These are phyloP conservation scores for Sporisorium graminicola DNA, from an alignment of 1,284 basidiomycete species.

Conservation along the genomic window DNA sequence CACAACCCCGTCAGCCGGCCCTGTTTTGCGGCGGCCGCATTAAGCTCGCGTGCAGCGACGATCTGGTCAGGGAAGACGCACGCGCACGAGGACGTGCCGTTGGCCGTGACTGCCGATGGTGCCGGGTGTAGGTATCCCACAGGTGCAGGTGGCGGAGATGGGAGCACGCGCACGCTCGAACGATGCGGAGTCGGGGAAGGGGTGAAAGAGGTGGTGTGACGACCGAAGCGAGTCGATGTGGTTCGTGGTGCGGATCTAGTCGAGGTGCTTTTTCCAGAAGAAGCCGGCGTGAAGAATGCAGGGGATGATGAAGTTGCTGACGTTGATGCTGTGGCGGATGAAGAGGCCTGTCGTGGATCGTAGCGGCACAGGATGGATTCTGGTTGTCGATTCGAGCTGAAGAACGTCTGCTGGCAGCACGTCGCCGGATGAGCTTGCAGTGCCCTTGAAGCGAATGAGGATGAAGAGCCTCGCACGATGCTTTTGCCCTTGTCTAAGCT, in stretches of 20 bases:
- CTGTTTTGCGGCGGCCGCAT: slow-evolving; percentile 38
- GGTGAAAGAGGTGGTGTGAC: slow-evolving; percentile 38
- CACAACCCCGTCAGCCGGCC: slow-evolving; percentile 59
- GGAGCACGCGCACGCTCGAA: slow-evolving; percentile 47
- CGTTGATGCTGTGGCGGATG: slow-evolving; percentile 19
- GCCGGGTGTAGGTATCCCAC: slow-evolving; percentile 35
- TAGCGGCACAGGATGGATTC: slow-evolving; percentile 65
- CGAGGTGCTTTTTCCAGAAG: slow-evolving; percentile 16
- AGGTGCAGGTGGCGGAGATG: slow-evolving; percentile 44
- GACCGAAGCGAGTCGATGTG: slow-evolving; percentile 20
- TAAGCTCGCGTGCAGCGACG: slow-evolving; percentile 44
- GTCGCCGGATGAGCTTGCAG: slow-evolving; percentile 53
- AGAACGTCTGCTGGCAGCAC: slow-evolving; percentile 70
- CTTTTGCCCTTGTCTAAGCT: slow-evolving; percentile 27
- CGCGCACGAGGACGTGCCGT: slow-evolving; percentile 47
- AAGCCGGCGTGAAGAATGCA: slow-evolving; percentile 63
- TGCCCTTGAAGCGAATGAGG: slow-evolving; percentile 13
- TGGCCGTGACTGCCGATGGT: slow-evolving; percentile 39
- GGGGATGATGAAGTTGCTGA: slow-evolving; percentile 19
- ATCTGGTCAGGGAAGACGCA: slow-evolving; percentile 51
- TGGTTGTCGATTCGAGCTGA: slow-evolving; percentile 62
- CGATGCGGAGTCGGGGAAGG: slow-evolving; percentile 30
- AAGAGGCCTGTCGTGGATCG: slow-evolving; percentile 60
- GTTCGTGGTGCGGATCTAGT: slow-evolving; percentile 59
- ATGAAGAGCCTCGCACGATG: slow-evolving; percentile 2